Percentiles rank a stretch among this genome's conserved stretches.
phyloP scores from a whole-genome alignment of 805 yeast genomes.

The Candida krabiensis region DNA sequence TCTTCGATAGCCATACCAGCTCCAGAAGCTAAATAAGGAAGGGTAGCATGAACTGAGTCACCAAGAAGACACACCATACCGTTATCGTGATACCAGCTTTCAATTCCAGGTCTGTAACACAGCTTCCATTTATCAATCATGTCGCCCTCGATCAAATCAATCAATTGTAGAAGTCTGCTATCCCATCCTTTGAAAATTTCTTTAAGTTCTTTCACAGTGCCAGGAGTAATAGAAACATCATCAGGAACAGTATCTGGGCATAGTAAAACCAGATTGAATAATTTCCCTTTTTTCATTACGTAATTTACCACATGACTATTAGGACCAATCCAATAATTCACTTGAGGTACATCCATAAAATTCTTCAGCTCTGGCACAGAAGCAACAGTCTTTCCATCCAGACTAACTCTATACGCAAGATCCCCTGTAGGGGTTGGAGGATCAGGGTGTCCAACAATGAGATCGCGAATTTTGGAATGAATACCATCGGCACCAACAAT shows the following conservation, averaged over 20 bases:
- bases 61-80: constrained; percentile 31
- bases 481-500: constrained; percentile 33
- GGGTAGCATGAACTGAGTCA: constrained; percentile 36
- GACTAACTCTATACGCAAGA: constrained; percentile 30
- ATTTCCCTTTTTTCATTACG: constrained; percentile 28
- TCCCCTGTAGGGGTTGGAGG: constrained; percentile 32
- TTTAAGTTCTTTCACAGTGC: constrained; percentile 25
- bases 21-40: constrained; percentile 35
- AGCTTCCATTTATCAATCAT: constrained; percentile 31
- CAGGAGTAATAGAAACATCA: constrained; percentile 20
- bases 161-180: constrained; percentile 24
- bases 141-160: constrained; percentile 18
- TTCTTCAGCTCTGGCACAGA: constrained; percentile 23
- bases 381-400: constrained; percentile 15
- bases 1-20: constrained; percentile 37
- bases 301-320: constrained; percentile 31
- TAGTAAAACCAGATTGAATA: constrained; percentile 30
- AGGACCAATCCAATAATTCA: constrained; percentile 36
- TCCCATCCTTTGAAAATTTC: constrained; percentile 30
- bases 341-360: constrained; percentile 25
- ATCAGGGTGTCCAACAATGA: constrained; percentile 26
- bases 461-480: constrained; percentile 24
- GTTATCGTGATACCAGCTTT: constrained; percentile 28
- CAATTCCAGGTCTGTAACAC: constrained; percentile 27
- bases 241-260: constrained; percentile 31